Conservation (phyloP, 2,329 filamentous ascomycete genomes). For the Incumbomyces delicatus region DNA sequence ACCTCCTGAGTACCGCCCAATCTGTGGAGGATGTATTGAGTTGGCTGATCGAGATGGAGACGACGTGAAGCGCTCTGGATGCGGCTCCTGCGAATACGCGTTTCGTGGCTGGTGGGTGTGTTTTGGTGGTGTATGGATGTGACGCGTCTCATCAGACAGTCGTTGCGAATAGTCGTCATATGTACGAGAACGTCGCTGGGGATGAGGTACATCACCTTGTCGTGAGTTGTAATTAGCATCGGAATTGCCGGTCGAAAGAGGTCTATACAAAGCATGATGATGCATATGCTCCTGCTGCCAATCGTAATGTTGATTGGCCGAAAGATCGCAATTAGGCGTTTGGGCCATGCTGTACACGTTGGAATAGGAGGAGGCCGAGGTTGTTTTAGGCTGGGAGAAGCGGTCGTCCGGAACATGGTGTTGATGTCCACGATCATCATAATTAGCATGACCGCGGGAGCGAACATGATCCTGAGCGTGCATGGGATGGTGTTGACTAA, state of each 20-base stretch:
- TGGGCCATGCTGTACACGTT: too few relatives aligned
- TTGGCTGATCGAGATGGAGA: background rate
- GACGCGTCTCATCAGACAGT: background rate
- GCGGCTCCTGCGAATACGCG: constrained; percentile 11
- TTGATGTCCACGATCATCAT: too few relatives aligned
- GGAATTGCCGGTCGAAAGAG: too few relatives aligned
- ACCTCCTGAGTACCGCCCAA: constrained; percentile 29
- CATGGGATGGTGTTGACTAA: too few relatives aligned
- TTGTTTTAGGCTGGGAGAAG: too few relatives aligned
- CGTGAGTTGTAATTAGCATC: background rate
- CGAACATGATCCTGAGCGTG: too few relatives aligned
- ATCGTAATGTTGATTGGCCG: too few relatives aligned
- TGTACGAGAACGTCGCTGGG: constrained; percentile 3
- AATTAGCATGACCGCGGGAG: too few relatives aligned
- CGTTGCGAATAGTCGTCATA: background rate
- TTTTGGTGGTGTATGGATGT: constrained; percentile 8
- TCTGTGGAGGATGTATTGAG: constrained; percentile 7
- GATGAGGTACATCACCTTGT: background rate
- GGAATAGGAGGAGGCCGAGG: too few relatives aligned
- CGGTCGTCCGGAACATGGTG: too few relatives aligned
- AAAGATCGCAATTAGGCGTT: too few relatives aligned
- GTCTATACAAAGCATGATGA: too few relatives aligned
- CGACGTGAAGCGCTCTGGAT: constrained; percentile 3
- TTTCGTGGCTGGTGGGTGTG: constrained; percentile 7
- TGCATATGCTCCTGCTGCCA: background rate